Conservation (phyloP, 192 early-diverging fungal genomes). For the Cladochytrium replicatum region DNA sequence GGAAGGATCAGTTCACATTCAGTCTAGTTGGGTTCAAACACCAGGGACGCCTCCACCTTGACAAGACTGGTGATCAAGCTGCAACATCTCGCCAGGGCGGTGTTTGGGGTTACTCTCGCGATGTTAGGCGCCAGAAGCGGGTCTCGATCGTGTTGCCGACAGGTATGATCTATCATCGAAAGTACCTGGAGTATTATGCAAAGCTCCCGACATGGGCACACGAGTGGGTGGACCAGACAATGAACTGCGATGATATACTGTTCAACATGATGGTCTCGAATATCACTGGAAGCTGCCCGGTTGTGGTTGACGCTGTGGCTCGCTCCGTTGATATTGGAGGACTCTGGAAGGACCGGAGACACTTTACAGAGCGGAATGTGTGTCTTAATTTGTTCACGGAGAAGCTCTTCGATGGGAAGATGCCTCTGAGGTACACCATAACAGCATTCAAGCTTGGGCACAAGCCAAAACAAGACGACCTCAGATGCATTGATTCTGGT, state of each 20-base stretch:
- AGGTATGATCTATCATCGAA: slow-evolving; percentile 18
- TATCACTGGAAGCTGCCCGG: slow-evolving; percentile 11
- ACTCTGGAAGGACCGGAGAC: no score
- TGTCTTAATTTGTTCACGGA: slow-evolving; percentile 3
- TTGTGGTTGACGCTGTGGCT: slow-evolving; percentile 10
- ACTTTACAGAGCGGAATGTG: no score
- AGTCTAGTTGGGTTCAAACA: slow-evolving; percentile 17
- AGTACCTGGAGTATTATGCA: slow-evolving; percentile 18
- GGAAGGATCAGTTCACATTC: slow-evolving; percentile 15
- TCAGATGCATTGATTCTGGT: no score
- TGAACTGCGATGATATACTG: slow-evolving; percentile 16
- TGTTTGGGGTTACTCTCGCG: slow-evolving; percentile 6
- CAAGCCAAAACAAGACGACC: slow-evolving; percentile 16
- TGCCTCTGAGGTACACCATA: slow-evolving; percentile 9
- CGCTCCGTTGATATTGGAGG: slow-evolving; percentile 9
- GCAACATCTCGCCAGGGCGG: no score
- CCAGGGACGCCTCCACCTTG: slow-evolving; percentile 12
- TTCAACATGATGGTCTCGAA: slow-evolving; percentile 23
- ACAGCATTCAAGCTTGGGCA: background rate
- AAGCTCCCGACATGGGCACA: slow-evolving; percentile 8
- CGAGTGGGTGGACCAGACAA: slow-evolving; percentile 17
- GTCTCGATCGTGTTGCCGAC: slow-evolving; percentile 20
- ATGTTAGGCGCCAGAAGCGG: background rate
- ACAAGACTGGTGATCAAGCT: no score
- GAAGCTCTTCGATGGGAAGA: slow-evolving; percentile 11